phyloP scores from a whole-genome alignment of 306 rosid genomes.

The Fagus crenata region DNA sequence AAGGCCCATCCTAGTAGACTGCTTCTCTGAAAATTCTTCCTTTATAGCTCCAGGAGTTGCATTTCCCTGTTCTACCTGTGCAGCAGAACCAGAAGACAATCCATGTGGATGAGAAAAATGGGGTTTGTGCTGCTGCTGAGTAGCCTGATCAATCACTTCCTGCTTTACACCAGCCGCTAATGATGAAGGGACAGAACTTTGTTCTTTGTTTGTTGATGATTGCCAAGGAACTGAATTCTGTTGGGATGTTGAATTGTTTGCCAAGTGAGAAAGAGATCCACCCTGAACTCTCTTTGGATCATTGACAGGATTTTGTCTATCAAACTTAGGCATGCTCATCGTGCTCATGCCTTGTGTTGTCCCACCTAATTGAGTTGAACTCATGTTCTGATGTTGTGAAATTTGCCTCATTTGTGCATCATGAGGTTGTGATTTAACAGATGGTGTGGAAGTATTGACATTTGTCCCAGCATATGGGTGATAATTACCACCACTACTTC shows the following conservation, averaged over 20 bases:
- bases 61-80: constrained; percentile 59
- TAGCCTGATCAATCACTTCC: constrained; percentile 61
- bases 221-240: constrained; percentile 68
- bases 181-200: constrained; percentile 46
- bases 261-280: constrained; percentile 56
- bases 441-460: constrained; percentile 49
- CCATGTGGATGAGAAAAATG: constrained; percentile 54
- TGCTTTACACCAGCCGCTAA: constrained; percentile 58
- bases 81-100: constrained; percentile 54
- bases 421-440: constrained; percentile 61
- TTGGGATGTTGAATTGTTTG: constrained; percentile 54
- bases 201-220: constrained; percentile 59
- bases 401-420: constrained; percentile 71
- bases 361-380: constrained; percentile 57
- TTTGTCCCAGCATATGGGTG: constrained; percentile 60
- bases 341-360: constrained; percentile 46
- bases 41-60: constrained; percentile 48
- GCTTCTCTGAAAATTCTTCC: constrained; percentile 51
- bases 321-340: constrained; percentile 52
- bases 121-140: constrained; percentile 69
- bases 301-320: constrained; percentile 47
- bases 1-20: constrained; percentile 65
- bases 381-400: constrained; percentile 59
- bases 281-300: constrained; percentile 70
- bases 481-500: constrained; percentile 59